phyloP scores from a whole-genome alignment of 345 rosid species.

The Syzygium oleosum region DNA sequence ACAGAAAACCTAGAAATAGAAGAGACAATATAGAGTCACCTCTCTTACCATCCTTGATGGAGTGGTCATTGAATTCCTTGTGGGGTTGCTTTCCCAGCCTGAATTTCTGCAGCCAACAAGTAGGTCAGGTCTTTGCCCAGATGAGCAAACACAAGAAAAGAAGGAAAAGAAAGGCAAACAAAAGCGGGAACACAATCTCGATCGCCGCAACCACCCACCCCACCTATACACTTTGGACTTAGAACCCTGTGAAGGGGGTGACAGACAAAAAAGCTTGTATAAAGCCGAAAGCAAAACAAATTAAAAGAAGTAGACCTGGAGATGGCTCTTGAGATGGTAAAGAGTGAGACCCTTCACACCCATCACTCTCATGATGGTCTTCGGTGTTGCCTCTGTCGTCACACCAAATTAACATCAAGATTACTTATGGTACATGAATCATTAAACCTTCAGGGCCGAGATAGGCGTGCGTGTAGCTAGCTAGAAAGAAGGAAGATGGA shows the following conservation, averaged over 20 bases:
- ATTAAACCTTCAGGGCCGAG: neutral
- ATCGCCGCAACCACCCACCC: neutral
- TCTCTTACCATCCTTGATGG: slow-evolving; percentile 79
- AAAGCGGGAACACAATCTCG: neutral
- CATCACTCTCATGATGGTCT: slow-evolving; percentile 99
- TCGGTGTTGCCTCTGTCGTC: slow-evolving; percentile 89
- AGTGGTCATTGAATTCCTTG: slow-evolving; percentile 94
- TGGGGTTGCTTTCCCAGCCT: slow-evolving; percentile 99
- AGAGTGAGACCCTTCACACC: slow-evolving; percentile 99
- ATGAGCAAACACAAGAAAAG: neutral
- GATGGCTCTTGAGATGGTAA: slow-evolving; percentile 99
- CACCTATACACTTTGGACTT: neutral
- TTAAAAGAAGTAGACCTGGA: slow-evolving; percentile 62
- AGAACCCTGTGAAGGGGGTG: neutral
- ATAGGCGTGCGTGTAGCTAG: neutral
- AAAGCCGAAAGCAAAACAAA: neutral
- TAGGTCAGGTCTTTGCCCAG: neutral
- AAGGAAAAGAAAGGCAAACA: neutral
- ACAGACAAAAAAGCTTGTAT: neutral
- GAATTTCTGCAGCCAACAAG: slow-evolving; percentile 54
- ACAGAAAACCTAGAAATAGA: neutral
- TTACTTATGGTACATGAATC: neutral
- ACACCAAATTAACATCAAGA: neutral
- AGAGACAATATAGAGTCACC: neutral
- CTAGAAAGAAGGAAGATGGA: neutral